phyloP scores from a whole-genome alignment of 2,329 filamentous ascomycete species.

The Diaporthe amygdali region DNA sequence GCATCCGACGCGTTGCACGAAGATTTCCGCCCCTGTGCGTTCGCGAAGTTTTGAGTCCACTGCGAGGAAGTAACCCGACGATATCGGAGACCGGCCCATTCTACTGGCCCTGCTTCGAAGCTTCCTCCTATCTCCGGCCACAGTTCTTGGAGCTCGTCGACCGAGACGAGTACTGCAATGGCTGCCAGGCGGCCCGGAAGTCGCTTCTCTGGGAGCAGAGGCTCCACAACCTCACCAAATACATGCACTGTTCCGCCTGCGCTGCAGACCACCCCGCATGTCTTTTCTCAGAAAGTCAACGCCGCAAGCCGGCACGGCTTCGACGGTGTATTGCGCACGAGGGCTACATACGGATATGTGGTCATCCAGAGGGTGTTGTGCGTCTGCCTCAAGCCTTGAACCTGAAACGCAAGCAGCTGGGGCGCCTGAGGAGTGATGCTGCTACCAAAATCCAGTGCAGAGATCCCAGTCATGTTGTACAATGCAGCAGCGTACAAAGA shows the following conservation, averaged over 20 bases:
- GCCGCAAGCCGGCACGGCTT: neutral
- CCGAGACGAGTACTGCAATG: neutral
- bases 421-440: too few relatives aligned
- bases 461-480: neutral
- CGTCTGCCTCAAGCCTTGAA: neutral
- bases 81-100: neutral
- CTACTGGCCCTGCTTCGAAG: neutral
- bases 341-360: neutral
- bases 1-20: neutral
- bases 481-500: neutral
- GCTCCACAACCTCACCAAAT: neutral
- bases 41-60: neutral
- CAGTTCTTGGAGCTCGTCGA: neutral
- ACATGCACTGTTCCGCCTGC: slow-evolving; percentile 12
- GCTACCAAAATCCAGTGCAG: neutral
- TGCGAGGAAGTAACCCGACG: neutral
- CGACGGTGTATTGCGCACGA: slow-evolving; percentile 5
- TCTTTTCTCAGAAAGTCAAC: neutral
- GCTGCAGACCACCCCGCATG: neutral
- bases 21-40: neutral
- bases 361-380: neutral
- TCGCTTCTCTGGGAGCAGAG: neutral
- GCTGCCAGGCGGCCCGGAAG: neutral
- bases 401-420: neutral
- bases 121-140: neutral